These are phyloP conservation scores for Magnusiomyces ingens DNA, from an alignment of 1,139 yeast species.

Conservation along the genomic window DNA sequence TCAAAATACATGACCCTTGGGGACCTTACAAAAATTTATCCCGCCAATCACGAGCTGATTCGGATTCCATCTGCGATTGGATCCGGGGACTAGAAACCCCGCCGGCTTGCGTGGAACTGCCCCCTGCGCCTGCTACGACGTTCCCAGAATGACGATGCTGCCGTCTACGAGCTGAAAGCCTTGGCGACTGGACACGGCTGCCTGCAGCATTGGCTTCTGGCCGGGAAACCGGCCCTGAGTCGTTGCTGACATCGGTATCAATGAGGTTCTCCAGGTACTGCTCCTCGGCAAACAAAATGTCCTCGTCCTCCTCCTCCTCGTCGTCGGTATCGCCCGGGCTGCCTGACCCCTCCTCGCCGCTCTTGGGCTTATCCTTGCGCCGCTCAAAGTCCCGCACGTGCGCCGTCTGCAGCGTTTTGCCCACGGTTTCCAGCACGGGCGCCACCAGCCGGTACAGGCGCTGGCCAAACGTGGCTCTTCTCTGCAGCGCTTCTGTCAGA, in stretches of 20 bases:
- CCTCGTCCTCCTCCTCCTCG: slow-evolving; percentile 22
- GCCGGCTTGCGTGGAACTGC: too few relatives aligned
- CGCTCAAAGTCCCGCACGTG: slow-evolving; percentile 89
- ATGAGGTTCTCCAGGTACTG: not conserved
- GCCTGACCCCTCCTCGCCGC: slow-evolving; percentile 31
- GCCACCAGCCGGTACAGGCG: slow-evolving; percentile 27
- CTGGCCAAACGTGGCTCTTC: slow-evolving; percentile 13
- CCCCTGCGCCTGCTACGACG: too few relatives aligned
- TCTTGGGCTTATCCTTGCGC: slow-evolving; percentile 36
- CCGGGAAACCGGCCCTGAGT: not conserved
- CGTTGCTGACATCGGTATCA: not conserved
- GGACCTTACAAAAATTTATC: slow-evolving; percentile 10
- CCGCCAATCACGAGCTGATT: slow-evolving; percentile 12
- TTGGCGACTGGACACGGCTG: not conserved
- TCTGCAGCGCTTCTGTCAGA: slow-evolving; percentile 10
- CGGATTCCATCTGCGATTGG: slow-evolving; percentile 2
- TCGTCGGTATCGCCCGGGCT: slow-evolving; percentile 33
- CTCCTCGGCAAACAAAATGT: slow-evolving; percentile 6
- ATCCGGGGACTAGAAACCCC: not conserved
- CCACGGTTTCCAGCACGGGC: slow-evolving; percentile 42
- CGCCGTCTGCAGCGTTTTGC: slow-evolving; percentile 65
- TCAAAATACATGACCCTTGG: not conserved
- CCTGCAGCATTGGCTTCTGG: not conserved
- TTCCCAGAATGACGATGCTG: too few relatives aligned
- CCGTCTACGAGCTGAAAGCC: not conserved